Evolutionary conservation across 1,284 basidiomycete species (phyloP).

Genomic region (Trametes pubescens): DNA sequence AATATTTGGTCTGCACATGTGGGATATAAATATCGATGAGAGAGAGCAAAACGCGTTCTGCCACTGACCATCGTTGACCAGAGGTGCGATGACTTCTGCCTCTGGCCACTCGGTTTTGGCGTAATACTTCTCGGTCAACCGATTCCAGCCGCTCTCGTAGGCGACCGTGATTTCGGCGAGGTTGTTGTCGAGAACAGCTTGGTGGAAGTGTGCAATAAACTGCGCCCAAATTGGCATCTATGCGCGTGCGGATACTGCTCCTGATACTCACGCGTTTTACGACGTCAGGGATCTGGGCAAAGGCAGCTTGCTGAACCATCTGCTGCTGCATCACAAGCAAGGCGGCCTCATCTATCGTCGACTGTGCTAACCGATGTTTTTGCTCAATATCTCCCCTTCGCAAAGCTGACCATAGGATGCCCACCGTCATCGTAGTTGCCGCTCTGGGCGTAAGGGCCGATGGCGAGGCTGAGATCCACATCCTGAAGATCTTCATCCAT

Average conservation of each 20-base stretch:
- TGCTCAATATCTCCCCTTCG: not conserved
- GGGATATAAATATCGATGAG: not conserved
- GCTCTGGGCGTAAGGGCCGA: conserved; percentile 73
- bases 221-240: conserved; percentile 40
- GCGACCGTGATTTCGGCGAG: conserved; percentile 89
- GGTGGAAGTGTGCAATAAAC: conserved; percentile 93
- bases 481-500: conserved; percentile 79
- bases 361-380: conserved; percentile 43
- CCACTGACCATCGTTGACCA: conserved; percentile 88
- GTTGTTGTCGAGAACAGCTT: conserved; percentile 88
- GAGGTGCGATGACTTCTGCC: conserved; percentile 92
- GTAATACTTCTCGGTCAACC: conserved; percentile 96
- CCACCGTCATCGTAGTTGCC: conserved; percentile 76
- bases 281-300: conserved; percentile 80
- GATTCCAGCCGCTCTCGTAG: conserved; percentile 97
- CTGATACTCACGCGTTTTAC: conserved; percentile 73
- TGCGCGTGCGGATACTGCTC: not conserved
- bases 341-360: conserved; percentile 72
- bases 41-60: not conserved
- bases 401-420: conserved; percentile 37
- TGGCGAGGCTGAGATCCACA: conserved; percentile 73
- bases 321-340: conserved; percentile 78
- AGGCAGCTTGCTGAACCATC: conserved; percentile 80
- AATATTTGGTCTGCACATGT: conserved; percentile 84
- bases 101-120: conserved; percentile 97